A percentile compares a stretch with the other conserved stretches of the same genome.
These are phyloP conservation scores for Tetramitus jugosus DNA, from an alignment of 208 protist species.

Conservation along the genomic window DNA sequence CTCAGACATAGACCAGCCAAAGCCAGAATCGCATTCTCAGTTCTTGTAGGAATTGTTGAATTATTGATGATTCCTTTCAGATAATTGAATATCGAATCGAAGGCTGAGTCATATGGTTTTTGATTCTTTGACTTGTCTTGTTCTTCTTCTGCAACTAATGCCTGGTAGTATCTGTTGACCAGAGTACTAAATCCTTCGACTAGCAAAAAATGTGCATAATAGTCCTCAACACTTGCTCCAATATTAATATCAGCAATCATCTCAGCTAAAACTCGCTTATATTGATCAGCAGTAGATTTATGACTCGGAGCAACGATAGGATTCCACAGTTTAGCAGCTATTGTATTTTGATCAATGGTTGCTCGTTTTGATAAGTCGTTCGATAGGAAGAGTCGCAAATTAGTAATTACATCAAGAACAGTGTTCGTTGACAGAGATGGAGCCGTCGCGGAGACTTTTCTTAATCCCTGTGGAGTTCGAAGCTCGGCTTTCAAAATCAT, in stretches of 20 bases:
- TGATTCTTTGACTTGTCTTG: background rate
- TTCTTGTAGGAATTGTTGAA: background rate
- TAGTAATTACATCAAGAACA: too few relatives aligned
- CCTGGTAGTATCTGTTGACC: background rate
- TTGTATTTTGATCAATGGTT: too few relatives aligned
- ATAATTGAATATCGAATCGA: background rate
- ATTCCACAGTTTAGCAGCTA: too few relatives aligned
- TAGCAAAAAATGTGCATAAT: background rate
- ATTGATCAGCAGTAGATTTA: background rate
- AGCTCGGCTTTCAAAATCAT: slow-evolving; percentile 7
- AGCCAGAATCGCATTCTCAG: background rate
- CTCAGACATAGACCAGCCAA: background rate
- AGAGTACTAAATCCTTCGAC: background rate
- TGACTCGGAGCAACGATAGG: too few relatives aligned
- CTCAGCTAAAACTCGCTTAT: background rate
- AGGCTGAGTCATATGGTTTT: background rate
- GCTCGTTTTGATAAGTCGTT: too few relatives aligned
- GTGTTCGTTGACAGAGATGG: too few relatives aligned
- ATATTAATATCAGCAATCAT: background rate
- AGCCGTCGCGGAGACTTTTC: background rate
- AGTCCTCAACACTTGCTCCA: background rate
- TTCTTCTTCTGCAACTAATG: background rate
- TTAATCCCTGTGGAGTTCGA: background rate
- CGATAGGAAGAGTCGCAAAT: too few relatives aligned
- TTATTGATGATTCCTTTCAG: background rate